A percentile compares a stretch with the other conserved stretches of the same genome.
phyloP scores from a whole-genome alignment of 2,329 filamentous ascomycete genomes.

The Thielaviopsis euricoi region DNA sequence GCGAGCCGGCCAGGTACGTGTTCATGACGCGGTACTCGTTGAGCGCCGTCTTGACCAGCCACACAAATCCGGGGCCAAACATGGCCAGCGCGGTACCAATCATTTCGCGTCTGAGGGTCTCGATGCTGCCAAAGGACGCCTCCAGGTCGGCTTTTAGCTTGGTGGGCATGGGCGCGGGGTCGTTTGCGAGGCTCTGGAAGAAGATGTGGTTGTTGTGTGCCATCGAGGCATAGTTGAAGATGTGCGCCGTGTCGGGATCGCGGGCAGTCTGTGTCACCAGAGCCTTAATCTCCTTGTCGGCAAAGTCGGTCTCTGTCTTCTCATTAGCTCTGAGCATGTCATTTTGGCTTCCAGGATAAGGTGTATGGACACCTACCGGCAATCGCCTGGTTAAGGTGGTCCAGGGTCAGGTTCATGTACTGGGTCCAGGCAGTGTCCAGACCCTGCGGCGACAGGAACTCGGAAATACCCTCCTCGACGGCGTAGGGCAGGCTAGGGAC shows the following conservation, averaged over 20 bases:
- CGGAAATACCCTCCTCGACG: conserved; percentile 39
- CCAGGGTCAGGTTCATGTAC: conserved; percentile 59
- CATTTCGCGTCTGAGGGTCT: conserved; percentile 68
- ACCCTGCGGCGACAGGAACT: conserved; percentile 50
- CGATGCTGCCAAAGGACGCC: conserved; percentile 62
- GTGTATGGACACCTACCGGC: conserved; percentile 41
- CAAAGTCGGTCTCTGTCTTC: conserved; percentile 43
- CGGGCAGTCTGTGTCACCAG: conserved; percentile 64
- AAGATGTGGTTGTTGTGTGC: conserved; percentile 82
- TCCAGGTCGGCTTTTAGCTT: conserved; percentile 43
- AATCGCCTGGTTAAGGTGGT: conserved; percentile 59
- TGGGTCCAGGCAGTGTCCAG: conserved; percentile 67
- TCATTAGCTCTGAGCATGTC: background rate
- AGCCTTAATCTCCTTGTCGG: conserved; percentile 43
- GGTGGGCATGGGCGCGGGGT: conserved; percentile 35
- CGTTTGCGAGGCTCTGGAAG: conserved; percentile 40
- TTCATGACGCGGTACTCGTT: conserved; percentile 51
- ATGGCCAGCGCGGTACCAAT: conserved; percentile 67
- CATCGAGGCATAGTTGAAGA: conserved; percentile 96
- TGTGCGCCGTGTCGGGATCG: conserved; percentile 56
- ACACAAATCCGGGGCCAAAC: conserved; percentile 96
- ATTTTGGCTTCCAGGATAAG: background rate
- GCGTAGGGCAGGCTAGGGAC: conserved; percentile 31
- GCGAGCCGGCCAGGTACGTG: conserved; percentile 84
- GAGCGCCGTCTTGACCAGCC: conserved; percentile 54